Evolutionary conservation across 164 flowering plant species (phyloP).

Genomic region (Cinnamomum chago): DNA sequence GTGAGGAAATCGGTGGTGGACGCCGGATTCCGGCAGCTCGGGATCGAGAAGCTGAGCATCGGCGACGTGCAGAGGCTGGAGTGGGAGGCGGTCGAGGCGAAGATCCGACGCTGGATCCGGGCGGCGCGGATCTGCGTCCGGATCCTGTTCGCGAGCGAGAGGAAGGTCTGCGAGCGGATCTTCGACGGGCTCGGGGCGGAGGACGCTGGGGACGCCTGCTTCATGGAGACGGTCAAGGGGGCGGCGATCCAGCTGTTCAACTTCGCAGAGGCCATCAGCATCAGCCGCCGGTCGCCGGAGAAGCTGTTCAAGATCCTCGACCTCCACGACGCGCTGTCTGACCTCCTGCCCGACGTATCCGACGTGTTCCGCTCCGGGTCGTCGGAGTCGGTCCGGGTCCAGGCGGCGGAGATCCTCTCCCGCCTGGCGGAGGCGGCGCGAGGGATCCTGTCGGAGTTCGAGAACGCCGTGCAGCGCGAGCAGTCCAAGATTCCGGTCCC

Average conservation of each 20-base stretch:
- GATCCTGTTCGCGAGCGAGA: conserved; percentile 46
- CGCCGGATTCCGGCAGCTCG: conserved; percentile 44
- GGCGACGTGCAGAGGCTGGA: conserved; percentile 71
- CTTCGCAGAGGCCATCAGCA: conserved; percentile 86
- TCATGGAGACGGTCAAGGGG: conserved; percentile 69
- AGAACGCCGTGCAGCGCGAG: conserved; percentile 72
- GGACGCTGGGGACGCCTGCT: conserved; percentile 53
- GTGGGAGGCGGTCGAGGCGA: conserved; percentile 62
- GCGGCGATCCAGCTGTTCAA: conserved; percentile 67
- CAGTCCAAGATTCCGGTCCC: conserved; percentile 67
- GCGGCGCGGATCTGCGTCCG: conserved; percentile 70
- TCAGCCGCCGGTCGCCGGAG: conserved; percentile 75
- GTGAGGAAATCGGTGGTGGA: conserved; percentile 62
- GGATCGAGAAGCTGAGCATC: conserved; percentile 71
- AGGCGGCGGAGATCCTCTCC: conserved; percentile 62
- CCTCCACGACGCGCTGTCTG: conserved; percentile 62
- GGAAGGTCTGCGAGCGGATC: conserved; percentile 29
- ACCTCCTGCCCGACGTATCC: conserved; percentile 64
- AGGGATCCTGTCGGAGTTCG: conserved; percentile 79
- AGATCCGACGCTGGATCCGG: conserved; percentile 81
- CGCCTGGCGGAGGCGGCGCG: conserved; percentile 75
- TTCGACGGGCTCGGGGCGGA: conserved; percentile 27
- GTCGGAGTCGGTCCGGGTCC: conserved; percentile 54
- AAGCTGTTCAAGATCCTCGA: conserved; percentile 81
- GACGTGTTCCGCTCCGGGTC: conserved; percentile 49